Evolutionary conservation across 164 flowering plant species (phyloP), one percentile per base, ranked within the genome.

Genomic region (Berberis vulgaris): DNA sequence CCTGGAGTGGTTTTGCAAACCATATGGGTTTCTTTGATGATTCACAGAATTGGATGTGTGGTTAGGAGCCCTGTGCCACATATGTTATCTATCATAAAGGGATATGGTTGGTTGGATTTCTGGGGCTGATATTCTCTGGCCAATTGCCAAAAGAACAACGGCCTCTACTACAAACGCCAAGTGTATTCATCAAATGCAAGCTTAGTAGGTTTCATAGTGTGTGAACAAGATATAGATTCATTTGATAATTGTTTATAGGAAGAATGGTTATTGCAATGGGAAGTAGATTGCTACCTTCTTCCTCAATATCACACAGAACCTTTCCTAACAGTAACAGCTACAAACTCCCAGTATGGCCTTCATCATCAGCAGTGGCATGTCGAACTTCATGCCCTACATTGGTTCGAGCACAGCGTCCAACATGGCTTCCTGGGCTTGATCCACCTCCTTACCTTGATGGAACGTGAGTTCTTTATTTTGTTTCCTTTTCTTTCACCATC

Each of bases 381-480:
- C 70, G 43, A 59, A 49, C 43, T 45, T 45, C 44, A 53, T 43
- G 7, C 2, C 65, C 57, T 41, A 61, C 68, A 10, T 66, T 61
- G 26, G 82, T 74, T 72, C 79, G 65, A 68, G 89, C 93, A 52
- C 86, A 86, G 39, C 91, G 98, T 3, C 82, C 92, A 41, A 86
- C 95, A 5, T 92, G 98, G 98, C 96, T 89, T 63, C 98, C 96
- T 26, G 95, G 98, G 8, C 90, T 86, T 1, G 96, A 89, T 70
- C 89, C 98, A 70, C 96, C 96, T 43, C 74, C 91, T 8, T 69
- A 89, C 74, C 92, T 92, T 5, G 86, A 92, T 69, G 98, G 98
- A 81, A 92, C 79, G 97, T 89, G 60, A 45, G 74, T 67, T 40
- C 5, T 62, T 26, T 26, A 26, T 26, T 26, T 26, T 26, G 26